Evolutionary conservation across 2,329 filamentous ascomycete genomes (phyloP).

Genomic region (Xylaria hypoxylon): DNA sequence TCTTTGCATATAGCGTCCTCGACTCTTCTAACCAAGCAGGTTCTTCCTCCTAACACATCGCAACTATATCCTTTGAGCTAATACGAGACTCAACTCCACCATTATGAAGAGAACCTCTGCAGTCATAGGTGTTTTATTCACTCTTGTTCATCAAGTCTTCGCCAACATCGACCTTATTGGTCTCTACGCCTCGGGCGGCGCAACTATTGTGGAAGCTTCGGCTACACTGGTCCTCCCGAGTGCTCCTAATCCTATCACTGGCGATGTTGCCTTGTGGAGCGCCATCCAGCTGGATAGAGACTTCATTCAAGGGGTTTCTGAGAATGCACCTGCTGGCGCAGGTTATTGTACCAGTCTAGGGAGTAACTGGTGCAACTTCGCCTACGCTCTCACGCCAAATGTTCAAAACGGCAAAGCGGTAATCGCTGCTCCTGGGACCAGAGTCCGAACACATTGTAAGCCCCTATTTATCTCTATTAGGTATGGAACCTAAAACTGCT

Average conservation of each 20-base stretch:
- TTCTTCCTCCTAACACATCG: not conserved
- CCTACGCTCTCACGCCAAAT: constrained; percentile 28
- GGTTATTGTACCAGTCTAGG: constrained; percentile 26
- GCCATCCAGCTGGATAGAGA: constrained; percentile 24
- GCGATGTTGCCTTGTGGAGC: constrained; percentile 29
- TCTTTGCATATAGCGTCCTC: not conserved
- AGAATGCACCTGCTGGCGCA: constrained; percentile 27
- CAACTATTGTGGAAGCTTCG: constrained; percentile 29
- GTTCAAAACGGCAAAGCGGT: constrained; percentile 17
- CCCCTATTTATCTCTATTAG: not conserved
- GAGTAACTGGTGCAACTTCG: constrained; percentile 33
- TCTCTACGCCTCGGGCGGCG: constrained; percentile 13
- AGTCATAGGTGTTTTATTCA: not conserved
- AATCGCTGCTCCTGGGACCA: constrained; percentile 16
- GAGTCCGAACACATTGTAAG: constrained; percentile 26
- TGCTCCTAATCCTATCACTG: constrained; percentile 19
- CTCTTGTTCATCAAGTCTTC: not conserved
- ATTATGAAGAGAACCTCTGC: not conserved
- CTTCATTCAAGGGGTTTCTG: constrained; percentile 27
- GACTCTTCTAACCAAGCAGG: not conserved
- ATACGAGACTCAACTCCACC: not conserved
- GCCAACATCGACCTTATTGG: constrained; percentile 21
- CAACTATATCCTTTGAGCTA: not conserved
- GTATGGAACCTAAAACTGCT: not conserved
- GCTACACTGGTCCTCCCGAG: constrained; percentile 30